Evolutionary conservation across 768 basidiomycete species (phyloP).

Genomic region (Saitozyma sp.): DNA sequence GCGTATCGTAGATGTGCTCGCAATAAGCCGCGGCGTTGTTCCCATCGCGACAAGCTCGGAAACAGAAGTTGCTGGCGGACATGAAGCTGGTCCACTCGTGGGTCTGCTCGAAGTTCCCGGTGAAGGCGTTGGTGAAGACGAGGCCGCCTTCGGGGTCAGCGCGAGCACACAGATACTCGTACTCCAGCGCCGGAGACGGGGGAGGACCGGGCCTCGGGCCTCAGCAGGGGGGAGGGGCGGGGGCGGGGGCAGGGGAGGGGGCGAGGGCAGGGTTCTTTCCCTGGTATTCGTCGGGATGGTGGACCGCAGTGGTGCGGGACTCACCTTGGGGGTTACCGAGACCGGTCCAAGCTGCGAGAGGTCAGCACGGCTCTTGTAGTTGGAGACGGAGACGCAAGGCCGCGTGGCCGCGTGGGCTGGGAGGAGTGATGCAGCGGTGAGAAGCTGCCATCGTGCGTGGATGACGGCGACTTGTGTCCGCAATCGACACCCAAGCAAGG

Average conservation of each 20-base stretch:
- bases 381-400: not conserved
- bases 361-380: no score
- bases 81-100: slow-evolving; percentile 53
- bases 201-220: no score
- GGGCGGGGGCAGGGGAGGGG: no score
- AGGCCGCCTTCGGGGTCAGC: slow-evolving; percentile 32
- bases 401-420: not conserved
- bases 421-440: no score
- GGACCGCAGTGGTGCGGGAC: no score
- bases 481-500: no score
- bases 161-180: no score
- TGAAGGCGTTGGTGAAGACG: slow-evolving; percentile 55
- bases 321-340: slow-evolving; percentile 55
- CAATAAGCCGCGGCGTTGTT: slow-evolving; percentile 53
- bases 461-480: not conserved
- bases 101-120: slow-evolving; percentile 51
- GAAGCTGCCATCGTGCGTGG: no score
- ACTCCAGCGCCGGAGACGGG: no score
- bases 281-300: no score
- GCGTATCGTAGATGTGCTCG: slow-evolving; percentile 56
- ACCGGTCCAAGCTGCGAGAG: slow-evolving; percentile 48
- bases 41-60: slow-evolving; percentile 47
- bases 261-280: no score
- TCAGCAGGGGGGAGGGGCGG: no score
- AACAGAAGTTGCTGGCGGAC: slow-evolving; percentile 37